Evolutionary conservation across 495 filamentous ascomycete species (phyloP), one percentile per base, ranked within the genome.

Genomic region (Thermothielavioides terrestris): DNA sequence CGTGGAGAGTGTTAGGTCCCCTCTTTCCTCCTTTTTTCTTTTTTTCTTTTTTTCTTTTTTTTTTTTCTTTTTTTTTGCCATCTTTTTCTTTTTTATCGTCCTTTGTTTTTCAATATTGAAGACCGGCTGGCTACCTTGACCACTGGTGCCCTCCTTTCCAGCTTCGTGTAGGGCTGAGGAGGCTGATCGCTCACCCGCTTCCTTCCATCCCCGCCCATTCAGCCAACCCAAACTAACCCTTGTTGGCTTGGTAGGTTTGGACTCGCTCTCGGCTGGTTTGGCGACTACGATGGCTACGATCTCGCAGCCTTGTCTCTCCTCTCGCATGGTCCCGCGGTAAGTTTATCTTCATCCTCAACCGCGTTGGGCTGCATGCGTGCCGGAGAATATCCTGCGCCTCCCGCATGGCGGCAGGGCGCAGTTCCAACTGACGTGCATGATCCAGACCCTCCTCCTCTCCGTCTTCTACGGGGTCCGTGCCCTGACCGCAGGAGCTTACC

Each of bases 281-380:
- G 80, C 30, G 73, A 79, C 40, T 88, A 79, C 60, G 88, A 91
- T 62, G 75, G 78, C 58, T 76, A 83, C 58, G 89, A 94, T 69
- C 67, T 87, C 49, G 76, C 77, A 25, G 72, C 79, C 17, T 73
- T 89, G 58, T 77, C 79, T 21, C 67, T 86, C 46, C 67, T 94
- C 5, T 80, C 83, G 21, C 81, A 86, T 64, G 73, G 83, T 10
- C 89, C 89, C 27, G 77, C 76, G 42, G 76, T 79, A 64, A 68
- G 75, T 66, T 14, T 44, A 12, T 30, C 14, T 7, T 15, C 20
- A 25, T 23, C 20, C 22, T 44, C 36, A 12, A 49, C 49, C 47
- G 25, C 36, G 25, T 15, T 45, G 50, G 42, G 40, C 39, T 28
- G 42, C 43, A 46, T 12, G 42, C 23, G 37, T 40, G 31, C 41